Evolutionary conservation across 2,329 filamentous ascomycete genomes (phyloP).

Genomic region (Aspergillus candidus): DNA sequence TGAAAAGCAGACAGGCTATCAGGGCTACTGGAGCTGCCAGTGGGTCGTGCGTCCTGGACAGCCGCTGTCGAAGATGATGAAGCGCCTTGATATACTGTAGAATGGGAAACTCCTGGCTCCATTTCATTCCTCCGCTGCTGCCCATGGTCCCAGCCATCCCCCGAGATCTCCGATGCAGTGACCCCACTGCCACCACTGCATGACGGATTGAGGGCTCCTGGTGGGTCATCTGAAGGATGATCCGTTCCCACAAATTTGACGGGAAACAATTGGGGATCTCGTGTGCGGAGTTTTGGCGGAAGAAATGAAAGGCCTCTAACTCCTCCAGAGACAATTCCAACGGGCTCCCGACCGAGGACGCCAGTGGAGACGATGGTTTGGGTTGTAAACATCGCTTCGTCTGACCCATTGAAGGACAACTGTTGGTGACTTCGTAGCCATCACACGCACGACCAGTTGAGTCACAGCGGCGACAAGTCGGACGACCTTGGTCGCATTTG

Average conservation of each 20-base stretch:
- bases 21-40: slow-evolving; percentile 19
- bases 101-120: neutral
- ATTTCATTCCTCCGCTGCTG: neutral
- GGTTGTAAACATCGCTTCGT: too few species aligned
- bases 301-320: slow-evolving; percentile 12
- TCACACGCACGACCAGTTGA: slow-evolving; percentile 34
- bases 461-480: slow-evolving; percentile 32
- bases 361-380: too few species aligned
- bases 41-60: neutral
- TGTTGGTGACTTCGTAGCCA: slow-evolving; percentile 26
- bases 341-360: too few species aligned
- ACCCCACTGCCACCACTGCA: slow-evolving; percentile 5
- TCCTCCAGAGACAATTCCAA: slow-evolving; percentile 25
- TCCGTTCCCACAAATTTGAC: slow-evolving; percentile 3
- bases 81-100: slow-evolving; percentile 2
- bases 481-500: slow-evolving; percentile 36
- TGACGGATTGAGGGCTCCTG: slow-evolving; percentile 1
- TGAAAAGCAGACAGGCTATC: slow-evolving; percentile 34
- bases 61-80: slow-evolving; percentile 1
- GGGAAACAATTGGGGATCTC: neutral
- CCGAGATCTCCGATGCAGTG: neutral
- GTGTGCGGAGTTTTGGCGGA: neutral
- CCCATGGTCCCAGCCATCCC: neutral
- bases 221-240: slow-evolving; percentile 4
- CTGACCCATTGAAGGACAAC: too few species aligned